Evolutionary conservation across 805 yeast species (phyloP).

Genomic region (Candida quercuum): DNA sequence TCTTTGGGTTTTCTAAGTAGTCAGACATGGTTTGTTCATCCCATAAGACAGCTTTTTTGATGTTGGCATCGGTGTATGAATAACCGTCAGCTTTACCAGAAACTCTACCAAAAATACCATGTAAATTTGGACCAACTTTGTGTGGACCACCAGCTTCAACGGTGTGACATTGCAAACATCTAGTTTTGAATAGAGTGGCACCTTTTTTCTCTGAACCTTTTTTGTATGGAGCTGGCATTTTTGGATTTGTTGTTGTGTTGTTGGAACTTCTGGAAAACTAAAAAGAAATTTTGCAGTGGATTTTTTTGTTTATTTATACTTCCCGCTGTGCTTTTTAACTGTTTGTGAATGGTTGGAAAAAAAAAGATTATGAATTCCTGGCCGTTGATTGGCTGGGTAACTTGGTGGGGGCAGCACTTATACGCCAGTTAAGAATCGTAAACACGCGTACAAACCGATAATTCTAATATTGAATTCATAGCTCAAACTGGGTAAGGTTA

Average conservation of each 20-base stretch:
- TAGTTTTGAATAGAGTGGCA: constrained; percentile 96
- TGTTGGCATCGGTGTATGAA: constrained; percentile 98
- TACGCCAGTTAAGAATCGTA: too few species aligned
- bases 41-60: constrained; percentile 92
- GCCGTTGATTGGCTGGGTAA: constrained; percentile 17
- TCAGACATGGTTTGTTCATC: constrained; percentile 81
- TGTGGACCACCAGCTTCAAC: constrained; percentile 92
- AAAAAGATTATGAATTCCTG: constrained; percentile 22
- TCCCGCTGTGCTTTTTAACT: neutral
- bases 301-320: constrained; percentile 1
- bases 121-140: constrained; percentile 98
- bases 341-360: constrained; percentile 18
- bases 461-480: too few species aligned
- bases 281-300: constrained; percentile 3
- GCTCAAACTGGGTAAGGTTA: too few species aligned
- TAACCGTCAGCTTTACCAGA: constrained; percentile 91
- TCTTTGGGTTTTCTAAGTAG: constrained; percentile 99
- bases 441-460: too few species aligned
- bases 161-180: constrained; percentile 99
- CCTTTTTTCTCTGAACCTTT: constrained; percentile 83
- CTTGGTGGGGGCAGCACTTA: neutral
- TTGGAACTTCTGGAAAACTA: neutral
- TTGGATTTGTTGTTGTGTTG: neutral
- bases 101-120: constrained; percentile 88
- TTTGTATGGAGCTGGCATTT: constrained; percentile 29